Evolutionary conservation across 345 rosid genomes (phyloP).

Genomic region (Geranium rotundifolium): DNA sequence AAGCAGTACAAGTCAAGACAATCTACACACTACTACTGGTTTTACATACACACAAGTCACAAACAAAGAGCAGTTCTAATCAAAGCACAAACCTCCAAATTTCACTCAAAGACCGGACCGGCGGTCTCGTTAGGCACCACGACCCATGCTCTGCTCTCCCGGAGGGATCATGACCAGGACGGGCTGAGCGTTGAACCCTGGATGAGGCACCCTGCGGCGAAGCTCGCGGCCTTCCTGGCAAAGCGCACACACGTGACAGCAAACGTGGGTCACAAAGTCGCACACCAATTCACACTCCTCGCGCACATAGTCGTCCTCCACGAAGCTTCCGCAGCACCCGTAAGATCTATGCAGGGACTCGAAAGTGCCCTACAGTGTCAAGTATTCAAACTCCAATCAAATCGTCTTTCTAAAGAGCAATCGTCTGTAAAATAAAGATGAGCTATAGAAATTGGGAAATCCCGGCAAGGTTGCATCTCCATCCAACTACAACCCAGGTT

Average conservation of each 20-base stretch:
- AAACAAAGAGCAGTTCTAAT: too few species aligned
- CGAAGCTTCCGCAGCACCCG: slow-evolving; percentile 69
- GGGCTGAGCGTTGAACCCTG: slow-evolving; percentile 67
- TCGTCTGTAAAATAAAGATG: too few species aligned
- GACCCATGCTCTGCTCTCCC: slow-evolving; percentile 63
- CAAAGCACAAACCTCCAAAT: too few species aligned
- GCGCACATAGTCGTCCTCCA: slow-evolving; percentile 59
- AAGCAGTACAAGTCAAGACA: too few species aligned
- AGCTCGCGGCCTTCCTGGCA: slow-evolving; percentile 98
- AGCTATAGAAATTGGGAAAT: too few species aligned
- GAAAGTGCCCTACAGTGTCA: slow-evolving; percentile 51
- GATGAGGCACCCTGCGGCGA: slow-evolving; percentile 78
- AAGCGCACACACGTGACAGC: slow-evolving; percentile 79
- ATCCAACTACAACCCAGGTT: too few species aligned
- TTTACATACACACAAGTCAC: too few species aligned
- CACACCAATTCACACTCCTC: slow-evolving; percentile 68
- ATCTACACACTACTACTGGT: too few species aligned
- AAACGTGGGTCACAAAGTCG: slow-evolving; percentile 63
- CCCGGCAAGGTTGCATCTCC: too few species aligned
- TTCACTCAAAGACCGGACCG: too few species aligned
- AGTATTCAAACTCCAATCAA: background rate
- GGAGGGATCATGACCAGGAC: slow-evolving; percentile 70
- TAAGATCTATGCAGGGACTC: slow-evolving; percentile 75
- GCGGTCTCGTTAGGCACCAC: slow-evolving; percentile 38
- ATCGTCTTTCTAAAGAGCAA: too few species aligned